These are phyloP conservation scores for Hypoxylon fragiforme DNA, from an alignment of 495 filamentous ascomycete genomes.

Conservation along the genomic window DNA sequence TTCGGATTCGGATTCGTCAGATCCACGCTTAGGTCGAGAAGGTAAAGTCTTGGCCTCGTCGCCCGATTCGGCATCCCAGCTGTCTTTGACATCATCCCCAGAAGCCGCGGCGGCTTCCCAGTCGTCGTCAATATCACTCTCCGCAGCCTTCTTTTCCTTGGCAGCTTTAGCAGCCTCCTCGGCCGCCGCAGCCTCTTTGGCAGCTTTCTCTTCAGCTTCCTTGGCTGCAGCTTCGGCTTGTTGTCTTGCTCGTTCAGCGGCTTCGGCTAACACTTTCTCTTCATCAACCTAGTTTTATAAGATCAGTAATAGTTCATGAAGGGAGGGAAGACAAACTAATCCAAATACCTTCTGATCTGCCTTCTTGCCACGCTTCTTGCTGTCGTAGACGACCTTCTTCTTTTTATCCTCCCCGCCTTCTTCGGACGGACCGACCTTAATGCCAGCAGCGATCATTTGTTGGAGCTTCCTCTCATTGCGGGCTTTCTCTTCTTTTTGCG, in stretches of 20 bases:
- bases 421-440: constrained; percentile 76
- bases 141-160: constrained; percentile 51
- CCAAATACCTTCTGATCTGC: constrained; percentile 69
- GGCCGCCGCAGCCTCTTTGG: constrained; percentile 55
- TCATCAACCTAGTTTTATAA: constrained; percentile 58
- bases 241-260: constrained; percentile 65
- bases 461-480: constrained; percentile 83
- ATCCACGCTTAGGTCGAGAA: constrained; percentile 47
- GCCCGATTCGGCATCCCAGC: constrained; percentile 87
- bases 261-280: constrained; percentile 70
- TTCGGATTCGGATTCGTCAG: constrained; percentile 42
- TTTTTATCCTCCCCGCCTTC: constrained; percentile 64
- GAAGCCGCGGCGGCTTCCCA: constrained; percentile 87
- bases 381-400: constrained; percentile 73
- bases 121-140: constrained; percentile 71
- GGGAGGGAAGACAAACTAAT: background rate
- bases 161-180: constrained; percentile 61
- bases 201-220: constrained; percentile 59
- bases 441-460: constrained; percentile 90
- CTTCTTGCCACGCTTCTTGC: constrained; percentile 71
- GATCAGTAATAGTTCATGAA: background rate
- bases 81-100: constrained; percentile 81
- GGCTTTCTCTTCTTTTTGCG: constrained; percentile 84
- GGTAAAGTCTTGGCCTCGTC: constrained; percentile 63
- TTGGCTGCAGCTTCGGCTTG: constrained; percentile 68